Evolutionary conservation across 2,329 filamentous ascomycete genomes (phyloP), one percentile per base, ranked within the genome.

Genomic region (Pezizomycotina sp.): DNA sequence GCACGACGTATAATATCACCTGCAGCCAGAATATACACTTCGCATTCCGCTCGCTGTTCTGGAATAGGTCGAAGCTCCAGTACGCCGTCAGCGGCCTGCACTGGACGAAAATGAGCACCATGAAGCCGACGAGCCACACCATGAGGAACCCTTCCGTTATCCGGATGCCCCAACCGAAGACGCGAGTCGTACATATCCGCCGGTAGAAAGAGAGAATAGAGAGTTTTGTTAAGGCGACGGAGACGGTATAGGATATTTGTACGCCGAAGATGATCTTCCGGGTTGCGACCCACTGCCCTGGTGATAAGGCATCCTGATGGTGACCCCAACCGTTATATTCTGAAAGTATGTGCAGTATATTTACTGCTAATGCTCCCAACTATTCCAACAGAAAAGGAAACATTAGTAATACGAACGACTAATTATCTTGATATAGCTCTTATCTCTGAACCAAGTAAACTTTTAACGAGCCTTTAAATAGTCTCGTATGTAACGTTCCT

Each of bases 1-100:
- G 60, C 22, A 61, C 60, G 19, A 68, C 59, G 18, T 70, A 60
- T 32, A 69, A 65, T 1, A 57, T 55, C 2, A 63, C 59, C 42
- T 72, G 56, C 35, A 58, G 52, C 35, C n/a, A n/a, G 3, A 31
- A 30, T 8, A 68, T 54, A 38, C 64, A 68, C n/a, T 50, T 40
- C n/a, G n/a, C n/a, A n/a, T n/a, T n/a, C n/a, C n/a, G n/a, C 43
- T 62, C 42, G 0, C 44, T 46, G 8, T 19, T 29, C 13, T 31
- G 30, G 27, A 52, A 25, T 10, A 38, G 27, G 4, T 26, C 20
- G 6, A 33, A 27, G 16, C 59, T 52, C 50, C 54, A 62, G 4
- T 48, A 49, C 9, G 47, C 53, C 4, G 46, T 42, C 7, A 54
- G 52, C 1, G 50, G 60, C 51, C 52, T 53, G 53, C 60, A 62